These are phyloP conservation scores for Citrus australasica DNA, from an alignment of 345 rosid species.

Conservation along the genomic window DNA sequence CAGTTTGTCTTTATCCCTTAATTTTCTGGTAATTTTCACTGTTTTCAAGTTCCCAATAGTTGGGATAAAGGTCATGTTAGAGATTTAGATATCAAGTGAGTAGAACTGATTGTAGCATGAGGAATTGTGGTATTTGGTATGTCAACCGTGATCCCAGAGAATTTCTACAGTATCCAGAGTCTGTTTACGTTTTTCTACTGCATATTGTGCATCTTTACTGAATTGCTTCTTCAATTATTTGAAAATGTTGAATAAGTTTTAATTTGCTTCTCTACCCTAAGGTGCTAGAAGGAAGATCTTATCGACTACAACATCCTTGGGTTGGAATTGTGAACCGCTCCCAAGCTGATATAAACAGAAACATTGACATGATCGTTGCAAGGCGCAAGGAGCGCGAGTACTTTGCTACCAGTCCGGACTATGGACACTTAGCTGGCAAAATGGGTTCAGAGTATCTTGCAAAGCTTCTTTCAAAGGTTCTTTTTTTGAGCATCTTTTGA, in stretches of 20 bases:
- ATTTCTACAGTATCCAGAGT: not conserved
- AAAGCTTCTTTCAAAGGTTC: conserved; percentile 88
- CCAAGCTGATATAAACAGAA: conserved; percentile 94
- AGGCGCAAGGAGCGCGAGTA: conserved; percentile 83
- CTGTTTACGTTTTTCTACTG: not conserved
- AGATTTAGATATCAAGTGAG: not conserved
- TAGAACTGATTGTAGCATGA: not conserved
- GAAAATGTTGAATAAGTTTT: not conserved
- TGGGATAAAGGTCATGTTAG: not conserved
- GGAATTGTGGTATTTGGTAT: not conserved
- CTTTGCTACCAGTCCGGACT: conserved; percentile 90
- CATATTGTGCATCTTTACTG: not conserved
- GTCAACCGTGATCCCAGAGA: not conserved
- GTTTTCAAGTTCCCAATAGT: not conserved
- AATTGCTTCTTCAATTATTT: not conserved
- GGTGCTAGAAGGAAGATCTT: conserved; percentile 98
- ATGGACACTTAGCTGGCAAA: conserved; percentile 82
- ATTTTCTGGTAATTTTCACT: not conserved
- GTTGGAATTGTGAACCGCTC: conserved; percentile 98
- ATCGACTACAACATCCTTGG: conserved; percentile 86
- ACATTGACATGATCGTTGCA: conserved; percentile 84
- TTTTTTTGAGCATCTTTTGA: not conserved
- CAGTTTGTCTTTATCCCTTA: not conserved
- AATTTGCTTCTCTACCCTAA: conserved; percentile 19
- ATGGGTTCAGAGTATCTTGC: conserved; percentile 99